Evolutionary conservation across 257 asterid species (phyloP).

Genomic region (Lavandula angustifolia): DNA sequence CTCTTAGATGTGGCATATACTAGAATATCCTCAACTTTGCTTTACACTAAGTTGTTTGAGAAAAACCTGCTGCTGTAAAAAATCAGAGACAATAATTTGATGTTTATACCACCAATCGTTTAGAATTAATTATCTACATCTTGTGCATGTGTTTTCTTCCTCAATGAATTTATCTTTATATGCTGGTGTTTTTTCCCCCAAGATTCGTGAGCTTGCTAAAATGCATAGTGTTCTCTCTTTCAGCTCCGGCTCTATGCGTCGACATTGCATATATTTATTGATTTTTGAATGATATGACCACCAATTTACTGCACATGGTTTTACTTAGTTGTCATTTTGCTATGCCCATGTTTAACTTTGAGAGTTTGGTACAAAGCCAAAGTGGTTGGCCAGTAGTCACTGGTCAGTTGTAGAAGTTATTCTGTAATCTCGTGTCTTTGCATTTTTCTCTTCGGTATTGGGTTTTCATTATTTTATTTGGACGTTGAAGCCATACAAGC

Average conservation of each 20-base stretch:
- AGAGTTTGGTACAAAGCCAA: conserved; percentile 14
- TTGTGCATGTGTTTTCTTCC: conserved; percentile 13
- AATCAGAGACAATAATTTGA: conserved; percentile 33
- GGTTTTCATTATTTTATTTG: neutral
- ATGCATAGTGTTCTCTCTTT: conserved; percentile 12
- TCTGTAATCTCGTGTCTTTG: neutral
- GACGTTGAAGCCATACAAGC: conserved; percentile 11
- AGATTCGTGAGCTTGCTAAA: conserved; percentile 17
- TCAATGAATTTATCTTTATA: conserved; percentile 32
- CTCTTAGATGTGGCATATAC: conserved; percentile 37
- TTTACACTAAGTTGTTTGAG: conserved; percentile 28
- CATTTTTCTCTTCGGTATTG: neutral
- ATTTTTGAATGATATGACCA: conserved; percentile 13
- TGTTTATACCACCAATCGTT: conserved; percentile 32
- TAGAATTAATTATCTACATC: conserved; percentile 30
- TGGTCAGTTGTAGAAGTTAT: neutral
- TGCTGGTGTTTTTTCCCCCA: conserved; percentile 25
- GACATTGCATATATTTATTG: conserved; percentile 30
- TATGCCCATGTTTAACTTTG: neutral
- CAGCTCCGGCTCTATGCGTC: conserved; percentile 9
- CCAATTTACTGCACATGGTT: conserved; percentile 12
- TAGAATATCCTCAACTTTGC: conserved; percentile 29
- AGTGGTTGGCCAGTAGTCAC: conserved; percentile 9
- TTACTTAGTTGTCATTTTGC: conserved; percentile 25
- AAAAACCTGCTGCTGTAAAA: conserved; percentile 32